Evolutionary conservation across 2,329 filamentous ascomycete genomes (phyloP).

Genomic region (Talaromyces sp.): DNA sequence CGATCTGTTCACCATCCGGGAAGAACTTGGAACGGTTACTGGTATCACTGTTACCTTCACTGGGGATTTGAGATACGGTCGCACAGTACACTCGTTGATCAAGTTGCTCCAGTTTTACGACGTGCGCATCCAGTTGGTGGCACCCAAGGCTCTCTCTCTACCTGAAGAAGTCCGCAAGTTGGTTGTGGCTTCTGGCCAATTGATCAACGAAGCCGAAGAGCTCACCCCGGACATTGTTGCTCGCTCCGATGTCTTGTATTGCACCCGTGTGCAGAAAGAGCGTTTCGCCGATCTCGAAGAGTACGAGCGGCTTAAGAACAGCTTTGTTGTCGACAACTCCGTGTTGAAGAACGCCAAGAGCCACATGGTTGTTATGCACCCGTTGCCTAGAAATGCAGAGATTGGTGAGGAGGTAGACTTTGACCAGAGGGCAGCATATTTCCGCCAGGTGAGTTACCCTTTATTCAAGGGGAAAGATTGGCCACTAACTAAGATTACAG

Average conservation of each 20-base stretch:
- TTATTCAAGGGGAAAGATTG: background rate
- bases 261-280: conserved; percentile 94
- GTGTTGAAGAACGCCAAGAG: conserved; percentile 86
- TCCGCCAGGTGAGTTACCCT: conserved; percentile 78
- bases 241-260: conserved; percentile 88
- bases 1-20: conserved; percentile 95
- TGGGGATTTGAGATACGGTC: conserved; percentile 87
- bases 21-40: conserved; percentile 92
- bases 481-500: conserved; percentile 50
- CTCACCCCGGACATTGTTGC: conserved; percentile 84
- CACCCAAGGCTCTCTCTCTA: conserved; percentile 70
- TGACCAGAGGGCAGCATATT: conserved; percentile 94
- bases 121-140: conserved; percentile 85
- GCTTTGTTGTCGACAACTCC: conserved; percentile 83
- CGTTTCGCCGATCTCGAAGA: conserved; percentile 74
- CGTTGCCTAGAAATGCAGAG: conserved; percentile 87
- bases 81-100: conserved; percentile 90
- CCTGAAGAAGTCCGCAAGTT: conserved; percentile 68
- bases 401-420: conserved; percentile 95
- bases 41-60: conserved; percentile 94
- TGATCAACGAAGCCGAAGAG: conserved; percentile 67
- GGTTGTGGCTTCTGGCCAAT: conserved; percentile 67
- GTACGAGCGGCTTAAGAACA: conserved; percentile 83
- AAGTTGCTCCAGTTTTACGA: conserved; percentile 95
- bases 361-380: conserved; percentile 93